Base-by-base conservation (phyloP, 2,329 filamentous ascomycete genomes). In the Chrysoporthe austroafricana region DNA sequence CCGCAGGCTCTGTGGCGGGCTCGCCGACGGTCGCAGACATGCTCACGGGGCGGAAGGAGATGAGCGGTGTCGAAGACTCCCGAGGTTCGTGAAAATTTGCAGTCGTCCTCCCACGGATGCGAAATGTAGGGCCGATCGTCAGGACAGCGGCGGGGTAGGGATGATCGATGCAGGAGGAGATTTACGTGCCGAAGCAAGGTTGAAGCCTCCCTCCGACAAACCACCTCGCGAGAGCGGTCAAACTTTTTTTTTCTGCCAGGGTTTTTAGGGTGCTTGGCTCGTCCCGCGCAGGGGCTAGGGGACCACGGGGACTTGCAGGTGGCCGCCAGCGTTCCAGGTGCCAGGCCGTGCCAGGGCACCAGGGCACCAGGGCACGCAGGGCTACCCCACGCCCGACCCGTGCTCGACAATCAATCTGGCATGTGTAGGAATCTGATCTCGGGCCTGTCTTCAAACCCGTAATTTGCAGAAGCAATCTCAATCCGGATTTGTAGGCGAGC, bases 11-110 rank as follows among this genome's bases (percentile, higher is more conserved):
- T 74, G 66, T 77, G 76, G 11, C 76, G 43, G 72, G 73, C 57
- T 69, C 72, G 73, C 76, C 66, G 69, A 73, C 72, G 63, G 73
- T 72, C 59, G 76, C 75, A 42, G 83, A 84, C 83, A 88, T 88
- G 62, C 52, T 79, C 66, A 58, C 46, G 63, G 65, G 67, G 39
- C 57, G 57, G 66, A 42, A 62, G 62, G 48, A 67, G 44, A 70
- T 60, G 52, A 62, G 52, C n/a, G 58, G 34, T 64, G 21, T 65
- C 46, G 50, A 63, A 21, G 6, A 46, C 26, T 42, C 14, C 34
- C n/a, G 43, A 9, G 42, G 14, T 61, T 13, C 36, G 26, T 42
- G 36, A 43, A 42, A 54, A 44, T 43, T 39, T 50, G 58, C 63
- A 16, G 3, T 58, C 1, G 43, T 48, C 43, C 34, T 68, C 43